A percentile compares a stretch with the other conserved stretches of the same genome.
phyloP scores from a whole-genome alignment of 306 rosid genomes.

The Acmispon strigosus region DNA sequence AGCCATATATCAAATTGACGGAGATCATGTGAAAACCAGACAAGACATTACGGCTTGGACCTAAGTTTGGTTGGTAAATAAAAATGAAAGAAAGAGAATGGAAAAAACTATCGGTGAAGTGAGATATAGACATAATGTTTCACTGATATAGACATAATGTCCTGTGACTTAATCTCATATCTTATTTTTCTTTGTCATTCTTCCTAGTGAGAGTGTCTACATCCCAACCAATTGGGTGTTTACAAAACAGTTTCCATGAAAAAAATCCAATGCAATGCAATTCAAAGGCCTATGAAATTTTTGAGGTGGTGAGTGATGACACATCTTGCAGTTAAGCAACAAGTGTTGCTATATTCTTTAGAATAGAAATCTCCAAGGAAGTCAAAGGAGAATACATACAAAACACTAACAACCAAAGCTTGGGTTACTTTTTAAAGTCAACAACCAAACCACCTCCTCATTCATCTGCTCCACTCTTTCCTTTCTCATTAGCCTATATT shows the following conservation, averaged over 20 bases:
- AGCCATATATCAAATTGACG: slow-evolving; percentile 19
- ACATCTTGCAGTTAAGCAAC: slow-evolving; percentile 12
- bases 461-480: slow-evolving; percentile 61
- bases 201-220: too few species aligned
- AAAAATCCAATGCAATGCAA: too few species aligned
- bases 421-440: slow-evolving; percentile 49
- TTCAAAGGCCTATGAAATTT: slow-evolving; percentile 6
- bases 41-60: not conserved
- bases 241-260: too few species aligned
- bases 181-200: too few species aligned
- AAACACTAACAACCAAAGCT: slow-evolving; percentile 24
- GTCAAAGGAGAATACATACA: slow-evolving; percentile 62
- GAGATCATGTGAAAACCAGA: not conserved
- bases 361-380: slow-evolving; percentile 21
- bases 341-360: slow-evolving; percentile 9
- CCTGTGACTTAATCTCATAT: too few species aligned
- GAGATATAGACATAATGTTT: too few species aligned
- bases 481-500: slow-evolving; percentile 21
- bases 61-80: too few species aligned
- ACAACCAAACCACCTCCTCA: slow-evolving; percentile 28
- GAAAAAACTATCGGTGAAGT: too few species aligned
- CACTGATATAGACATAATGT: too few species aligned
- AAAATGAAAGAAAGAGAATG: too few species aligned
- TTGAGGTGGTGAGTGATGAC: slow-evolving; percentile 19
- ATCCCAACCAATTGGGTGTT: too few species aligned